Conservation (phyloP, 164 flowering plant species). For the Warburgia ugandensis region DNA sequence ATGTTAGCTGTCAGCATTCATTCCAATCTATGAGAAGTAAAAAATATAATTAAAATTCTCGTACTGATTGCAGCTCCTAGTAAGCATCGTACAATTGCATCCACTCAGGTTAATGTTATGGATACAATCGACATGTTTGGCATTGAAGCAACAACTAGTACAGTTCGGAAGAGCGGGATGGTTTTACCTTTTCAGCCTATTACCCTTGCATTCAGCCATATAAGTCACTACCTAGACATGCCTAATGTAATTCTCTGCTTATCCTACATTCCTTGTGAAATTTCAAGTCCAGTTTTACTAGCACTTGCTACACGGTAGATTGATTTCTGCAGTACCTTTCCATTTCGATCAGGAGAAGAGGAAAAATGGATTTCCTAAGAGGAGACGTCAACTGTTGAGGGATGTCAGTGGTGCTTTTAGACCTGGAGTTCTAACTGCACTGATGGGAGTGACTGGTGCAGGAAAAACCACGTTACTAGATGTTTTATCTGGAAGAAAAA, state of each 20-base stretch:
- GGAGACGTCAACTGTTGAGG: constrained; percentile 16
- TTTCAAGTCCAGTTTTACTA: neutral
- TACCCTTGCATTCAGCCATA: constrained; percentile 67
- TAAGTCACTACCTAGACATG: constrained; percentile 84
- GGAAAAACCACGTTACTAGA: constrained; percentile 50
- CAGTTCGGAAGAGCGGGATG: constrained; percentile 34
- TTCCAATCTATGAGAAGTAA: no score
- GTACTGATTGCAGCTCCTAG: constrained; percentile 24
- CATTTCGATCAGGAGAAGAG: constrained; percentile 20
- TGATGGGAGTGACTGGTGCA: constrained; percentile 75
- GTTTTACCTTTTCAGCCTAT: constrained; percentile 66
- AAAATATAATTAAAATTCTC: constrained; percentile 1
- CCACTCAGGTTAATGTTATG: neutral
- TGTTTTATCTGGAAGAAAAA: constrained; percentile 70
- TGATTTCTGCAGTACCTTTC: neutral
- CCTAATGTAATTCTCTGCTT: constrained; percentile 51
- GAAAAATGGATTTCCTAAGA: constrained; percentile 19
- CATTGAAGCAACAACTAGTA: constrained; percentile 9
- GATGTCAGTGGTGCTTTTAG: constrained; percentile 29
- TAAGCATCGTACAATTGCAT: neutral
- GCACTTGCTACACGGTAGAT: neutral
- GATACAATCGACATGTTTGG: neutral
- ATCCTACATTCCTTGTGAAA: neutral
- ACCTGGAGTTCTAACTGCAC: constrained; percentile 28
- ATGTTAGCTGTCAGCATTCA: no score